phyloP scores from a whole-genome alignment of 305 asterid genomes.

The Rubia peregrina region DNA sequence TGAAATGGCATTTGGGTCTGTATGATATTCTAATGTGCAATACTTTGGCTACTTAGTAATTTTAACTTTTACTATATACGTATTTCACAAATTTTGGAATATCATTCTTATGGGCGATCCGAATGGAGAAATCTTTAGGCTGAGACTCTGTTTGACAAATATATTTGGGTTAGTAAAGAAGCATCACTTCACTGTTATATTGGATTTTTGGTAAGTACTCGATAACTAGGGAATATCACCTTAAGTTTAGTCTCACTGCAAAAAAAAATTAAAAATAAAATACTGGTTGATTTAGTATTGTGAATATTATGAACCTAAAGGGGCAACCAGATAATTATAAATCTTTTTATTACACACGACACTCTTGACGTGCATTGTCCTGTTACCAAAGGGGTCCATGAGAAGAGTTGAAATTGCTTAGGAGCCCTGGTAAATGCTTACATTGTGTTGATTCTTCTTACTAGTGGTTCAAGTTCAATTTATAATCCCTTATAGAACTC shows the following conservation, averaged over 20 bases:
- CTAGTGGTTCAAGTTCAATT: background rate
- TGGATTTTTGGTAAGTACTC: background rate
- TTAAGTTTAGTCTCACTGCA: background rate
- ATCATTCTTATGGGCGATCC: background rate
- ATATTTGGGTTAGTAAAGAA: background rate
- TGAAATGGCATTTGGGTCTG: slow-evolving; percentile 88
- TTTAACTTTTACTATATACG: background rate
- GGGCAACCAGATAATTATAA: background rate
- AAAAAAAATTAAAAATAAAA: background rate
- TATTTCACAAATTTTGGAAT: background rate
- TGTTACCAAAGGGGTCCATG: background rate
- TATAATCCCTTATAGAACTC: background rate
- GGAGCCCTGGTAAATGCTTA: background rate
- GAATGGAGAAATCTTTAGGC: background rate
- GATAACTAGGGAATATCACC: background rate
- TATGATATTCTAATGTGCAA: background rate
- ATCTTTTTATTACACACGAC: background rate
- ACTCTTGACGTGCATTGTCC: background rate
- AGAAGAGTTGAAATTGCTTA: background rate
- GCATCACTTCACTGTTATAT: background rate
- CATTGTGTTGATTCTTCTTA: background rate
- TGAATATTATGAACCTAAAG: background rate
- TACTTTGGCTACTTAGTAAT: background rate
- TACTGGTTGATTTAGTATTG: background rate
- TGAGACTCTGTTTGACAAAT: background rate